Evolutionary conservation across 331 rosid species (phyloP), one percentile per base, ranked within the genome.

Genomic region (Pyrus hybrid): DNA sequence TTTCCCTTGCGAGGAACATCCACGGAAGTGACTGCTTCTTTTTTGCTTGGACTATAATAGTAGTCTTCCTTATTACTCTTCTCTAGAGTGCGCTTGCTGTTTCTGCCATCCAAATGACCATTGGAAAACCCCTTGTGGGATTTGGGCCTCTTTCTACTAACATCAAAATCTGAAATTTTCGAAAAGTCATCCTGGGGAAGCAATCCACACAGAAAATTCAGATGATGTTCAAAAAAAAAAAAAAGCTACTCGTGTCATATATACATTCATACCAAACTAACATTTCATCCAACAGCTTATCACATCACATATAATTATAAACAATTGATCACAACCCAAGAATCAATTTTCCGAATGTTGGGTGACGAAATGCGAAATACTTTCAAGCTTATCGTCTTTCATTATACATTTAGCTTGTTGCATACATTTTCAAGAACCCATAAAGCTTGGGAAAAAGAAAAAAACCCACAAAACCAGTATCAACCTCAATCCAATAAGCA

Each of bases 151-250:
- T 86, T 88, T 77, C 67, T 63, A 72, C 72, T 84, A 45, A 26
- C 81, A 83, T 82, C 83, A 72, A 84, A 33, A 10, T 86, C 82
- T 43, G 87, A 70, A 74, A 83, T 75, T 80, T 92, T 96, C 0
- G 90, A 88, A 69, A 90, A 86, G 53, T 89, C 93, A 45, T 84
- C 97, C 99, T 95, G 85, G 73, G 77, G 63, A 80, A 58, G 69
- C 70, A 78, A 78, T 73, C 23, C 79, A 70, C 12, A 29, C 57
- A 30, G 10, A 43, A 51, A 37, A 35, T 8, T 8, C 29, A 69
- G 56, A 57, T 23, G 25, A 58, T 56, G 43, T 30, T 12, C 63
- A 49, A 25, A 47, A 58, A 47, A 25, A 23, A 51, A 49, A 2
- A 7, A 63, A 63, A 23, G 1, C 29, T 66, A 35, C 7, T n/a